phyloP scores from a whole-genome alignment of 352 stramenopile species.

The Phytopythium mirpurense region DNA sequence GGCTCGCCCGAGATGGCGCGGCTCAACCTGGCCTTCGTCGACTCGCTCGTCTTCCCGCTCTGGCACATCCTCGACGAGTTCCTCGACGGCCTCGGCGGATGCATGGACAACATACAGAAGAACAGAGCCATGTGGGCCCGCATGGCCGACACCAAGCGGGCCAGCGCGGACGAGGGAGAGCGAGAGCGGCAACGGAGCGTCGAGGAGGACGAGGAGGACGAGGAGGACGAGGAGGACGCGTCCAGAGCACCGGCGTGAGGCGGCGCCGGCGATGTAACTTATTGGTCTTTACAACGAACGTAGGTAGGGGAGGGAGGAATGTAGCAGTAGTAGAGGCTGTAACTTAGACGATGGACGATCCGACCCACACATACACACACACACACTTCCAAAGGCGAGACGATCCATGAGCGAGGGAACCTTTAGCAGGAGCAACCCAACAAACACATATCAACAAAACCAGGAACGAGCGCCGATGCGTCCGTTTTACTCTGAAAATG shows the following conservation, averaged over 20 bases:
- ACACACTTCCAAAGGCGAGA: too few species aligned
- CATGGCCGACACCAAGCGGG: constrained; percentile 27
- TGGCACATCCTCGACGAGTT: constrained; percentile 68
- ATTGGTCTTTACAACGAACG: background rate
- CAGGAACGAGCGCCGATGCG: too few species aligned
- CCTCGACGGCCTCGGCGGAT: constrained; percentile 51
- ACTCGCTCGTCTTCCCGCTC: constrained; percentile 80
- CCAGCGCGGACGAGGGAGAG: constrained; percentile 4
- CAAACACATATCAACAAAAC: too few species aligned
- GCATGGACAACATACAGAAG: constrained; percentile 58
- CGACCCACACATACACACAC: too few species aligned
- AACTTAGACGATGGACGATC: background rate
- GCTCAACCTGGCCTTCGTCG: constrained; percentile 78
- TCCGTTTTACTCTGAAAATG: too few species aligned
- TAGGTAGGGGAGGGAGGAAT: too few species aligned
- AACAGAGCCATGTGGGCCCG: constrained; percentile 62
- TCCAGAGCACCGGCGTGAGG: background rate
- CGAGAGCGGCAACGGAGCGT: too few species aligned
- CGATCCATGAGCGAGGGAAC: too few species aligned
- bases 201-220: background rate
- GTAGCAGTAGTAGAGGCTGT: constrained; percentile 7
- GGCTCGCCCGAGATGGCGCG: constrained; percentile 59
- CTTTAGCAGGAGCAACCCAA: too few species aligned
- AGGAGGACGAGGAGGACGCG: background rate
- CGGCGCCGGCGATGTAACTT: background rate